Evolutionary conservation across 257 asterid species (phyloP), one percentile per base, ranked within the genome.

Genomic region (Primulina eburnea): DNA sequence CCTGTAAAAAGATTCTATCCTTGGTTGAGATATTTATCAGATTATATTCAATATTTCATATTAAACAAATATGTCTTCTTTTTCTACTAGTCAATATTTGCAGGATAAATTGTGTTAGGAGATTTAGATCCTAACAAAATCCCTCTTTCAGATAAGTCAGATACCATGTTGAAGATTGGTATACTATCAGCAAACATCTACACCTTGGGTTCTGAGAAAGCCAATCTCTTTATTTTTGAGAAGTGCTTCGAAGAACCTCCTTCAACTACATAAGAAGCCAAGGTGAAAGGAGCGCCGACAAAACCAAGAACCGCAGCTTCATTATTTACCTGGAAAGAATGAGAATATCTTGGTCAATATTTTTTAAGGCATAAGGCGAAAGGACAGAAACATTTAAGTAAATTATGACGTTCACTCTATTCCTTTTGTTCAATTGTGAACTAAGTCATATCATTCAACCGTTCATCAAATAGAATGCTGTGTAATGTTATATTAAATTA

Each of bases 281-380:
- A 83, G 63, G 99, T 91, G 79, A 94, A 94, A 12, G 99, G 97
- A 14, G 99, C 99, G 71, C 97, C 99, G 57, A 94, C 97, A 52
- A 94, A 94, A 65, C 99, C 99, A 43, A 94, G 90, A 64, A 91
- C 90, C n/a, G 97, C 99, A n/a, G 97, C 97, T 75, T 94, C 95
- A 62, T 86, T 86, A 66, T 91, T 86, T 69, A 93, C 96, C 99
- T 93, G 82, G 47, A 5, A 70, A 65, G 3, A 57, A 75, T 4
- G n/a, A 43, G 69, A 37, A 62, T 14, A 52, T 12, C 17, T 43
- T 11, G 57, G 67, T 81, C 43, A 55, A 75, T 58, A 53, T 7
- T 56, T 65, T 67, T 70, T 34, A 68, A 33, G 20, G n/a, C 59
- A 26, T 30, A 70, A 77, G 20, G 68, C 28, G 14, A 20, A 4